Evolutionary conservation across 169 alveolate species (phyloP).

Genomic region (Perkinsus chesapeaki): DNA sequence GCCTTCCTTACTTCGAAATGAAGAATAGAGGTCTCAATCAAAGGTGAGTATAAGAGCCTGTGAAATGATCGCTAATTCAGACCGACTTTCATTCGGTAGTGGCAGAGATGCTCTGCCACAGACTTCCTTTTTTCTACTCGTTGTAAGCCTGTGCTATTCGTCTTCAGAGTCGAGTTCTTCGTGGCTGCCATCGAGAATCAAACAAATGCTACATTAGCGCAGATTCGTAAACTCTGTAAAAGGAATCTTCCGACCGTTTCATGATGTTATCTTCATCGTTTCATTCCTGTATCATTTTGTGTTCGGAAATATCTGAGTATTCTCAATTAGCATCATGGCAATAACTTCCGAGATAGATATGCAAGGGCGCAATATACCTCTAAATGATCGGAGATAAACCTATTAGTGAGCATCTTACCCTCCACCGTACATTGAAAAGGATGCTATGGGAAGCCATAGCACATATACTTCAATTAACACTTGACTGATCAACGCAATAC

Average conservation of each 20-base stretch:
- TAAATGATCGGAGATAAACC: too few relatives aligned
- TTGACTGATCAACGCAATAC: too few relatives aligned
- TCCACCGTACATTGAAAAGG: too few relatives aligned
- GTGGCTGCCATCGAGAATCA: background rate
- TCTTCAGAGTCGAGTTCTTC: background rate
- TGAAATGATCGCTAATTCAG: background rate
- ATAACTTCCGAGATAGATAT: too few relatives aligned
- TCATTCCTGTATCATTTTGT: background rate
- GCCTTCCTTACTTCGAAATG: background rate
- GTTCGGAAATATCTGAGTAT: too few relatives aligned
- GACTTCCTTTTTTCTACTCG: background rate
- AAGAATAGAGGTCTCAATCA: background rate
- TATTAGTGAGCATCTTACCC: too few relatives aligned
- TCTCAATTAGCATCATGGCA: too few relatives aligned
- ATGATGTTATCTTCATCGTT: background rate
- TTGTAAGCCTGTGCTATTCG: background rate
- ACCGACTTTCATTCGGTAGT: too few relatives aligned
- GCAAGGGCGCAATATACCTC: too few relatives aligned
- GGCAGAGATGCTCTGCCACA: too few relatives aligned
- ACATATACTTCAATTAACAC: too few relatives aligned
- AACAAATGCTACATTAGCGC: background rate
- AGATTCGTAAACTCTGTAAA: background rate
- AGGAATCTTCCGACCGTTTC: background rate
- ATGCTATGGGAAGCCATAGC: too few relatives aligned
- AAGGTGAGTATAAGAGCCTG: background rate